phyloP scores from a whole-genome alignment of 331 rosid species.

The Quercus phellos region DNA sequence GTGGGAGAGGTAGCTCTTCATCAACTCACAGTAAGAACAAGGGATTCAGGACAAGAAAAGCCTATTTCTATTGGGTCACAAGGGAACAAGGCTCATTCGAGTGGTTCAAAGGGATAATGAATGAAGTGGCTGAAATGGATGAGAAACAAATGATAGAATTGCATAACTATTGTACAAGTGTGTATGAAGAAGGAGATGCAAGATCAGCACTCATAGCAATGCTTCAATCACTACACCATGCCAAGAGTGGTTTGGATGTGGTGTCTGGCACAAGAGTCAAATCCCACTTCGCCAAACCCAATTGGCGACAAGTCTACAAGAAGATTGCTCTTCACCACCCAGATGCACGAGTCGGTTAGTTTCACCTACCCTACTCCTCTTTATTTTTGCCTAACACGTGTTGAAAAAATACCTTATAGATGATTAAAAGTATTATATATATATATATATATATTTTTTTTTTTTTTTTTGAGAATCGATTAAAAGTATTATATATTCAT shows the following conservation, averaged over 20 bases:
- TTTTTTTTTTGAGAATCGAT: too few species aligned
- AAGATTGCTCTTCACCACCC: conserved; percentile 65
- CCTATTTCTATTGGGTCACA: conserved; percentile 84
- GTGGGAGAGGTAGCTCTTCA: background rate
- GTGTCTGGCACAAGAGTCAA: conserved; percentile 79
- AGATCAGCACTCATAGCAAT: conserved; percentile 80
- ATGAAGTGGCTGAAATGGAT: conserved; percentile 80
- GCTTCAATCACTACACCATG: conserved; percentile 84
- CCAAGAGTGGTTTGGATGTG: conserved; percentile 78
- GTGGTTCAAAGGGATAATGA: conserved; percentile 81
- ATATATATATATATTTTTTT: too few species aligned
- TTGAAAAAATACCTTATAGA: background rate
- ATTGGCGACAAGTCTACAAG: conserved; percentile 76
- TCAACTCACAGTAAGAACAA: conserved; percentile 11
- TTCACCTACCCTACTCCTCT: background rate
- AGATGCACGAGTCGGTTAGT: conserved; percentile 51
- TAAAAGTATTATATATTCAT: too few species aligned
- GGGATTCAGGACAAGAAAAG: conserved; percentile 48
- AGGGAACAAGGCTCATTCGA: conserved; percentile 86
- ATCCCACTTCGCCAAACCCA: conserved; percentile 87
- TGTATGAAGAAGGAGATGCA: conserved; percentile 91
- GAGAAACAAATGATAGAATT: conserved; percentile 57
- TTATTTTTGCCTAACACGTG: background rate
- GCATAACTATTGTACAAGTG: conserved; percentile 85
- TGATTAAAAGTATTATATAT: too few species aligned